A percentile compares a stretch with the other conserved stretches of the same genome.
Conservation (phyloP, 805 yeast species). For the Saccharomycopsis schoenii region DNA sequence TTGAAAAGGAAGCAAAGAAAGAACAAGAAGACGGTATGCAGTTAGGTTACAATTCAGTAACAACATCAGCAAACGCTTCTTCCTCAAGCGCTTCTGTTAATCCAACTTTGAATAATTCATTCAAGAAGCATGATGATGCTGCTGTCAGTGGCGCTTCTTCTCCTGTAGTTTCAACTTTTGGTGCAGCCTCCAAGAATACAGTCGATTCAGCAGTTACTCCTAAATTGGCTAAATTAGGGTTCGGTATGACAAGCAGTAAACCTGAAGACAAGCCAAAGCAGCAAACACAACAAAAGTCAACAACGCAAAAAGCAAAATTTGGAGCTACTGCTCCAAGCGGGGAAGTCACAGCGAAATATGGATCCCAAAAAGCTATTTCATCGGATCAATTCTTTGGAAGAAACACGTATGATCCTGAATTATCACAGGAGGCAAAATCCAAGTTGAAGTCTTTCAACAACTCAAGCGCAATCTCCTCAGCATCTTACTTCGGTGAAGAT, state of each 20-base stretch:
- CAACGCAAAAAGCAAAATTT: slow-evolving; percentile 29
- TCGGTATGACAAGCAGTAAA: slow-evolving; percentile 74
- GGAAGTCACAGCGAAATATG: slow-evolving; percentile 67
- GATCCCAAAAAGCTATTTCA: slow-evolving; percentile 86
- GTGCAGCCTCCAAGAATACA: neutral
- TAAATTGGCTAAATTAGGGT: slow-evolving; percentile 73
- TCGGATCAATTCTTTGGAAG: slow-evolving; percentile 93
- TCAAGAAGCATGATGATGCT: slow-evolving; percentile 2
- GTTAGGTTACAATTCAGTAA: slow-evolving; percentile 34
- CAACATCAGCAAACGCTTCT: neutral
- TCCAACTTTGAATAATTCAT: slow-evolving; percentile 28
- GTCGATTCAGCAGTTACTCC: slow-evolving; percentile 46
- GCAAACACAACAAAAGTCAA: slow-evolving; percentile 23
- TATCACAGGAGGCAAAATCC: slow-evolving; percentile 69
- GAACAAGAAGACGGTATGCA: slow-evolving; percentile 58
- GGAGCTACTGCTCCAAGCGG: slow-evolving; percentile 61
- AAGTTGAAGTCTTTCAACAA: slow-evolving; percentile 76
- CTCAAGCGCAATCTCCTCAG: slow-evolving; percentile 85
- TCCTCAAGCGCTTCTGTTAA: neutral
- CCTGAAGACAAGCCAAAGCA: slow-evolving; percentile 26
- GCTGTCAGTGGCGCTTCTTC: neutral
- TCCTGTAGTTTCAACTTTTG: neutral
- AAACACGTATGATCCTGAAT: slow-evolving; percentile 67
- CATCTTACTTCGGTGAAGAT: slow-evolving; percentile 85
- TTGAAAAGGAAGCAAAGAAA: slow-evolving; percentile 69